phyloP scores from a whole-genome alignment of 176 grass and related monocot genomes.

The Oryza meyeriana region DNA sequence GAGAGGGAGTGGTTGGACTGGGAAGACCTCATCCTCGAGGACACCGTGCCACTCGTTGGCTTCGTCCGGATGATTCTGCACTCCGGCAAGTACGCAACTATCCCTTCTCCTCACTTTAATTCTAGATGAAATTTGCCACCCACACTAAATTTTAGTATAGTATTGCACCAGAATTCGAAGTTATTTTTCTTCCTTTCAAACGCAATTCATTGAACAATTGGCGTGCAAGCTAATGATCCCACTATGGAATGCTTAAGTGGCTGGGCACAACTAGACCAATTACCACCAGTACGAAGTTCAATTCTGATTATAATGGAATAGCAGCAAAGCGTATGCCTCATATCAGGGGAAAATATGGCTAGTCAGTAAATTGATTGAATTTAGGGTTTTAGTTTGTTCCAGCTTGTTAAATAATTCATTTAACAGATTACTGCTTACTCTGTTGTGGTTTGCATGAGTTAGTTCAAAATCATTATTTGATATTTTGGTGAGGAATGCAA shows the following conservation, averaged over 20 bases:
- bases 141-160: neutral
- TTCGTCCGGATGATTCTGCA: conserved; percentile 97
- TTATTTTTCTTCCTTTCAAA: neutral
- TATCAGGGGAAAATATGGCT: neutral
- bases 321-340: neutral
- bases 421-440: neutral
- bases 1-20: conserved; percentile 76
- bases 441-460: neutral
- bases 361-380: neutral
- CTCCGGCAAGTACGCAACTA: conserved; percentile 84
- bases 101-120: neutral
- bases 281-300: neutral
- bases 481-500: neutral
- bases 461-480: neutral
- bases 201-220: neutral
- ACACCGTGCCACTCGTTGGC: conserved; percentile 86
- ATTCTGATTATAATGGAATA: neutral
- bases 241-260: neutral
- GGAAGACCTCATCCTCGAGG: conserved; percentile 95
- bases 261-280: neutral
- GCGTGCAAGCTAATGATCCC: neutral
- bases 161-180: neutral
- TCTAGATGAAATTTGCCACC: neutral
- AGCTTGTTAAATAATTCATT: neutral
- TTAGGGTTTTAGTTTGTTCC: neutral